Evolutionary conservation across 1,284 basidiomycete species (phyloP).

Genomic region (Boletellus deceptivus): DNA sequence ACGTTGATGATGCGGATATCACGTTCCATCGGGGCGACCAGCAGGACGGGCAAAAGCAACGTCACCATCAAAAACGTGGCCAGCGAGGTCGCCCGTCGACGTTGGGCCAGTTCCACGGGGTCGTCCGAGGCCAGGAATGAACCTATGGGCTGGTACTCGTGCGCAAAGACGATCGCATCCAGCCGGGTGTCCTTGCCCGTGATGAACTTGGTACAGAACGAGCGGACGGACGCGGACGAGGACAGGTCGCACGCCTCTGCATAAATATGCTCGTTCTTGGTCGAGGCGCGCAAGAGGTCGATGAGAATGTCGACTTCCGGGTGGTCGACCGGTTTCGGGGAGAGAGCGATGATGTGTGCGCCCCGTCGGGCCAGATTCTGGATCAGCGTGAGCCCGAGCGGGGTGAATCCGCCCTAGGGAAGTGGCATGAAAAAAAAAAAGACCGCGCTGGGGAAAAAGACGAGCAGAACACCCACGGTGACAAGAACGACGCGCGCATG

Average conservation of each 20-base stretch:
- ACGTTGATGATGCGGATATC: constrained; percentile 82
- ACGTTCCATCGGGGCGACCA: constrained; percentile 77
- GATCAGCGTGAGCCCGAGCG: constrained; percentile 64
- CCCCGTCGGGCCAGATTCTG: constrained; percentile 66
- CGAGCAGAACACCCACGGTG: constrained; percentile 47
- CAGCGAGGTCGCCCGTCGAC: constrained; percentile 49
- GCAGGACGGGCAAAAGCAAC: constrained; percentile 70
- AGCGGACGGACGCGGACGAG: constrained; percentile 59
- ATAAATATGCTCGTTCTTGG: constrained; percentile 70
- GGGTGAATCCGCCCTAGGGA: constrained; percentile 67
- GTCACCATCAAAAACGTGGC: constrained; percentile 80
- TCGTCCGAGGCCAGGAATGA: constrained; percentile 37
- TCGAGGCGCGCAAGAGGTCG: constrained; percentile 59
- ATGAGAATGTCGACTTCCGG: constrained; percentile 57
- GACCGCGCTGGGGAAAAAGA: neutral
- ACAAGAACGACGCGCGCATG: constrained; percentile 68
- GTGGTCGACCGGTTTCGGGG: constrained; percentile 54
- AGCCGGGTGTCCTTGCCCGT: constrained; percentile 62
- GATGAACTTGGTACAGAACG: constrained; percentile 65
- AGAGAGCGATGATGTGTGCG: constrained; percentile 71
- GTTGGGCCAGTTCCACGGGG: constrained; percentile 26
- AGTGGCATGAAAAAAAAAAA: constrained; percentile 6
- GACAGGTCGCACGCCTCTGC: constrained; percentile 71
- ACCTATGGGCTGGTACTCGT: constrained; percentile 70
- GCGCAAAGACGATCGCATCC: constrained; percentile 69